Percentiles rank a stretch among this genome's conserved stretches.
Evolutionary conservation across 2,329 filamentous ascomycete genomes (phyloP).

Genomic region (Penicillium decumbens): DNA sequence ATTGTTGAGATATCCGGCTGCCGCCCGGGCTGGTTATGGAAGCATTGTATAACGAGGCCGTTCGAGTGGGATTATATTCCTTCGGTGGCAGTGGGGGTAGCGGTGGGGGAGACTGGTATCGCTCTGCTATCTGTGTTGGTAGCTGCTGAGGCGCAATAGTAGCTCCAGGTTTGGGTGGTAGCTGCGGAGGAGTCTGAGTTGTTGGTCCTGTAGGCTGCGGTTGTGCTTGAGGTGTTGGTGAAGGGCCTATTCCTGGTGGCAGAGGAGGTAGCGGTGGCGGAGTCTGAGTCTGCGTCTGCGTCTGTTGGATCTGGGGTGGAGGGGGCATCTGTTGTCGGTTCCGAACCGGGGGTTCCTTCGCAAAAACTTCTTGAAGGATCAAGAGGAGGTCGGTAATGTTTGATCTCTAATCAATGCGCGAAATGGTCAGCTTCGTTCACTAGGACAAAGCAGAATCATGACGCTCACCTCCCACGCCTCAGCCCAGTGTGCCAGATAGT

Average conservation of each 20-base stretch:
- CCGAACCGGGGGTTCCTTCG: conserved; percentile 89
- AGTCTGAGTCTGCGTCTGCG: conserved; percentile 28
- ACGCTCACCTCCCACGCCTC: conserved; percentile 81
- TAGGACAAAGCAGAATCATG: background rate
- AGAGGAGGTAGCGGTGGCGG: conserved; percentile 69
- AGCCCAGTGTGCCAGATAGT: conserved; percentile 85
- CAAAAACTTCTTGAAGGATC: conserved; percentile 80
- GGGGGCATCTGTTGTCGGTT: conserved; percentile 51
- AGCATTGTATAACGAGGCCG: conserved; percentile 11
- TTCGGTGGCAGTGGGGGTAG: conserved; percentile 40
- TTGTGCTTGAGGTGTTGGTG: conserved; percentile 33
- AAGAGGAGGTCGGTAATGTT: conserved; percentile 76
- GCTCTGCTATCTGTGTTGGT: conserved; percentile 20
- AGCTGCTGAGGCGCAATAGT: conserved; percentile 14
- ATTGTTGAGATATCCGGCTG: conserved; percentile 23
- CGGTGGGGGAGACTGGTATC: conserved; percentile 30
- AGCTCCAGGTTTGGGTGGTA: conserved; percentile 37
- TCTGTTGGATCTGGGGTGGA: conserved; percentile 30
- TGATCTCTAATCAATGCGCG: conserved; percentile 60
- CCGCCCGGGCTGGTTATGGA: conserved; percentile 6
- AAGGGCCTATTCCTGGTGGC: conserved; percentile 57
- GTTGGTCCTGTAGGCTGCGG: conserved; percentile 13
- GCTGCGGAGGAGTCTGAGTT: conserved; percentile 29
- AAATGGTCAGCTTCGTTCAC: background rate
- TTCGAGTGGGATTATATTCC: conserved; percentile 21